Conservation (phyloP, 306 rosid species). For the Mimosa bimucronata region DNA sequence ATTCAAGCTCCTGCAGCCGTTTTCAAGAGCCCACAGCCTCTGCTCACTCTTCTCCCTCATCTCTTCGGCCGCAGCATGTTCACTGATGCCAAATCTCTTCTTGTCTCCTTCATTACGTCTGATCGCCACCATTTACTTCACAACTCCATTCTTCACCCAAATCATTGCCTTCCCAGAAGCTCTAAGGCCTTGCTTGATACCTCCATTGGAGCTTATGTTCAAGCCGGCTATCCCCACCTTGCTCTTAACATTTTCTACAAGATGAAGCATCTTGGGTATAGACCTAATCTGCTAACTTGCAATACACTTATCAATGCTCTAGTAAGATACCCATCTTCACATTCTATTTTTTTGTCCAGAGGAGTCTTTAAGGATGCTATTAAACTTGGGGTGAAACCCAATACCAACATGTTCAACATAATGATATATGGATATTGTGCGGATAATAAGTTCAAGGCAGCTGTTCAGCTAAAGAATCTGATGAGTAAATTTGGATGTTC, state of each 20-base stretch:
- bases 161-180: constrained; percentile 31
- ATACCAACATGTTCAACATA: constrained; percentile 63
- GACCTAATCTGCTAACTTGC: constrained; percentile 71
- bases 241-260: constrained; percentile 64
- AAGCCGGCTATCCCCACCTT: constrained; percentile 53
- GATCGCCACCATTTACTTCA: constrained; percentile 67
- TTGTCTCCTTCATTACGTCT: constrained; percentile 62
- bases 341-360: constrained; percentile 43
- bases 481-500: constrained; percentile 63
- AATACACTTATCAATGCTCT: constrained; percentile 70
- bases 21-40: constrained; percentile 50
- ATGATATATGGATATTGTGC: constrained; percentile 66
- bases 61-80: constrained; percentile 61
- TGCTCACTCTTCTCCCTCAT: constrained; percentile 67
- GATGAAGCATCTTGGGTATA: constrained; percentile 58
- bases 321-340: constrained; percentile 53
- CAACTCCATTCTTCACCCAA: constrained; percentile 51
- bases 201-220: constrained; percentile 72
- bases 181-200: constrained; percentile 63
- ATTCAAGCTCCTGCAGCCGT: constrained; percentile 52
- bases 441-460: constrained; percentile 53
- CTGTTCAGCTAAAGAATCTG: constrained; percentile 44
- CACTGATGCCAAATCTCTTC: constrained; percentile 72
- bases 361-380: constrained; percentile 51
- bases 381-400: constrained; percentile 50